These are phyloP conservation scores for Drechslerella coelobrocha DNA, from an alignment of 2,329 filamentous ascomycete species.

Conservation along the genomic window DNA sequence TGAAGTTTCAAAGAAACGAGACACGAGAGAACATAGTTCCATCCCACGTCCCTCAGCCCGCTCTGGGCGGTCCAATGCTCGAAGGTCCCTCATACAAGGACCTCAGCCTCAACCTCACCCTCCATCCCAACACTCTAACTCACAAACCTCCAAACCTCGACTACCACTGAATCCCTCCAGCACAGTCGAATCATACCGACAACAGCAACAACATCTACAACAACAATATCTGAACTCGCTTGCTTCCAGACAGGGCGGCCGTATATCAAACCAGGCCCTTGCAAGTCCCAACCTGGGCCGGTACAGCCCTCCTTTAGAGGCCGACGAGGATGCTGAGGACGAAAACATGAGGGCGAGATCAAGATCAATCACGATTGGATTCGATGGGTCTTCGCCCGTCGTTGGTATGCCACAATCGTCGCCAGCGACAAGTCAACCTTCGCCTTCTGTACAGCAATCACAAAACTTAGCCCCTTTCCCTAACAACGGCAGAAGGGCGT, in stretches of 20 bases:
- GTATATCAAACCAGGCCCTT: conserved; percentile 18
- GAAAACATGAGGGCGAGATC: conserved; percentile 31
- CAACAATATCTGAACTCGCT: conserved; percentile 24
- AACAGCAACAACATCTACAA: conserved; percentile 30
- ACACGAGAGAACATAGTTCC: conserved; percentile 19
- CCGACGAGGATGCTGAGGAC: conserved; percentile 45
- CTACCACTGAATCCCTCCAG: conserved; percentile 43
- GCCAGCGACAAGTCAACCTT: conserved; percentile 24
- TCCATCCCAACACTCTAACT: background rate
- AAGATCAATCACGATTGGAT: conserved; percentile 46
- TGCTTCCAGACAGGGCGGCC: conserved; percentile 25
- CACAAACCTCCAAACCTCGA: conserved; percentile 27
- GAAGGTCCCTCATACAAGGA: conserved; percentile 40
- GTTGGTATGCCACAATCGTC: conserved; percentile 1
- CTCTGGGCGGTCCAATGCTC: conserved; percentile 29
- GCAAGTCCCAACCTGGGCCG: conserved; percentile 43
- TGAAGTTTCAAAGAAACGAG: conserved; percentile 47
- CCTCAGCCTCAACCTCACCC: conserved; percentile 46
- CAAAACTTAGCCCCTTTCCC: conserved; percentile 52
- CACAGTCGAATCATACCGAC: conserved; percentile 34
- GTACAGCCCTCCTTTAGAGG: conserved; percentile 45
- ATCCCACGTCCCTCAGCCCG: conserved; percentile 24
- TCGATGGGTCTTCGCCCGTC: conserved; percentile 36
- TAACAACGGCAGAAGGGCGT: conserved; percentile 53
- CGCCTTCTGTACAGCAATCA: conserved; percentile 54